Evolutionary conservation across 2,329 filamentous ascomycete genomes (phyloP), one percentile per base, ranked within the genome.

Genomic region (Hymenoscyphus occultus): DNA sequence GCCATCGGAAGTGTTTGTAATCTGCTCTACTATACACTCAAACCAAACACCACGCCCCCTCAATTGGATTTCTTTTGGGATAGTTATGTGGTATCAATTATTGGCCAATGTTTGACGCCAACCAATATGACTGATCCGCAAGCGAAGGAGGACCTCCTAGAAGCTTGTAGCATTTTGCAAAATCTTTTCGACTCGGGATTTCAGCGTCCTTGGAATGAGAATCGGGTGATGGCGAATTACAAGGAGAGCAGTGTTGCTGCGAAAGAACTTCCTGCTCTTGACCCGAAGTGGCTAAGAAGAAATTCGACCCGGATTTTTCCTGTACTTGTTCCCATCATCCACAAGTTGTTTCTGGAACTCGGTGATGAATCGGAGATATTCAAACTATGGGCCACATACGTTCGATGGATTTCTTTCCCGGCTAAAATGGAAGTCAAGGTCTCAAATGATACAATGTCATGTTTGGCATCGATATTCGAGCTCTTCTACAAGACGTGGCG

Each of bases 361-460:
- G 82, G 84, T 9, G 81, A 86, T 60, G 81, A 84, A 83, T 90
- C 85, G 68, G 71, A 77, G 10, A 74, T 80, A 0, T 80, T 77
- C 59, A 80, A 78, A 7, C 80, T 91, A 45, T 91, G 89, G 89
- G 76, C 79, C 35, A 80, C 83, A 1, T 79, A 92, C 13, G 80
- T 91, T 56, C 78, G 80, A 3, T 85, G 88, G 1, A 80, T 93
- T 32, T 84, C 87, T 2, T 83, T 84, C 59, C 90, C 90, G 48
- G 89, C 89, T 31, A 84, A 83, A 54, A 96, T 97, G 77, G 95
- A 99, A 77, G 90, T 99, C 71, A 96, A 94, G 72, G 88, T 93
- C 6, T 93, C 92, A 0, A 84, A 85, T 13, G 94, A 98, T 67
- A 91, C 93, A 1, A 90, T 91, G 73, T 85, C 87, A 67, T 94